Base-by-base conservation (phyloP, 2,329 filamentous ascomycete species). In the Colletotrichum spinosum region DNA sequence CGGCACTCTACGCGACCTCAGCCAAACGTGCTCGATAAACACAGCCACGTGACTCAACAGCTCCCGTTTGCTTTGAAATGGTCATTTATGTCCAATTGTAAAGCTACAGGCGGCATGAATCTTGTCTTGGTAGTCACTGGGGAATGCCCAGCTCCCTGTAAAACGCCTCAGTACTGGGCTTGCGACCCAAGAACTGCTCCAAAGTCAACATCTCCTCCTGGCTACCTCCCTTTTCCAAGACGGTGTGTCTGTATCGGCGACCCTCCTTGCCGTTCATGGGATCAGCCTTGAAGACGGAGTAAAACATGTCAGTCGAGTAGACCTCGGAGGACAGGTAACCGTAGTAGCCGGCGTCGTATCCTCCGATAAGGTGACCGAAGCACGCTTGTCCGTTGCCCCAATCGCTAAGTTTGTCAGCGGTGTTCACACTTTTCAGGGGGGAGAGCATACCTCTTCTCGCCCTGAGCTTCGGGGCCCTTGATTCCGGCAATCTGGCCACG, bases 271-370 rank as follows among this genome's bases (percentile, higher is more conserved):
- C 84, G 75, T 94, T 87, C 92, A 95, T 94, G 0, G 92, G 92
- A 75, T 94, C 84, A 70, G 86, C 83, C 80, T 90, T 90, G 80
- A 96, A 96, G 51, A 92, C 89, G 0, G 86, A 86, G 78, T 92
- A 89, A 83, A 95, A 97, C 92, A 97, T 95, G 77, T 97, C 92
- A 34, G 90, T 86, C 25, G 89, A 92, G 79, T 94, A 96, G 15
- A 96, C 93, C 76, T 93, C 87, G 1, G 90, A 93, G 68, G 87
- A 90, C 39, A 91, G 79, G 74, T 91, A 91, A 71, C 88, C 88
- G 76, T 96, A 96, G 80, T 95, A 95, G 48, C 92, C 92, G 37
- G 92, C 92, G 76, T 95, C 92, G 73, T 96, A 96, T 2, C 92
- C 92, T 57, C 92, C 92, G 66, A 95, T 92, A 68, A 95, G 83